Conservation (phyloP, 2,329 filamentous ascomycete genomes). For the Macroventuria anomochaeta region DNA sequence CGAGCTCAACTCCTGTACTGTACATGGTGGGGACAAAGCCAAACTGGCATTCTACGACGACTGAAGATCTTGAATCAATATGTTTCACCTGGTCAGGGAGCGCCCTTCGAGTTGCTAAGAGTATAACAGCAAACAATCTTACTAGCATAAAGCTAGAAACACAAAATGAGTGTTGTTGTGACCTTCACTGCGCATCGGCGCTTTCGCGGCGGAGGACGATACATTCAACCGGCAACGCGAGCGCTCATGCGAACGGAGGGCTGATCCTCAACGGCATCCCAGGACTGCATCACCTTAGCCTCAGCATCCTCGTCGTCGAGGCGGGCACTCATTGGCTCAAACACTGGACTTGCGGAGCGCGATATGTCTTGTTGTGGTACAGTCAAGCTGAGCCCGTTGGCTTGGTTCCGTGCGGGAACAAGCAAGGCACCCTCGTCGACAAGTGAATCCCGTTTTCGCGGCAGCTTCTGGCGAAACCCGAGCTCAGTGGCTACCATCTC, state of each 20-base stretch:
- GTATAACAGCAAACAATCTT: background rate
- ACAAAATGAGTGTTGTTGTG: slow-evolving; percentile 5
- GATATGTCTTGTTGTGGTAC: slow-evolving; percentile 42
- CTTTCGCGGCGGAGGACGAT: background rate
- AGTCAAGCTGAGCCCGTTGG: slow-evolving; percentile 33
- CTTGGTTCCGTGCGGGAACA: slow-evolving; percentile 25
- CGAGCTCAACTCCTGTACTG: background rate
- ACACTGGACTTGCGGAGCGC: slow-evolving; percentile 41
- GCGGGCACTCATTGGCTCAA: slow-evolving; percentile 46
- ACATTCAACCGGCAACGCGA: slow-evolving; percentile 31
- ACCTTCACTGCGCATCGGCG: background rate
- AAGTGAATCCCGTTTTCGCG: slow-evolving; percentile 46
- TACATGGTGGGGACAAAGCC: background rate
- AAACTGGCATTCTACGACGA: background rate
- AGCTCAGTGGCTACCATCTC: slow-evolving; percentile 55
- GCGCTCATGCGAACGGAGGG: slow-evolving; percentile 43
- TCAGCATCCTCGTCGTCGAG: slow-evolving; percentile 35
- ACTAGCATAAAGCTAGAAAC: background rate
- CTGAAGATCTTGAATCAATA: background rate
- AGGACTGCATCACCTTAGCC: slow-evolving; percentile 22
- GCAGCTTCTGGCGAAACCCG: slow-evolving; percentile 55
- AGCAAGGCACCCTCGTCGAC: slow-evolving; percentile 35
- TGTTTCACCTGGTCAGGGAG: background rate
- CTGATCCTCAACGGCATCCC: slow-evolving; percentile 39
- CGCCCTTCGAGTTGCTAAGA: background rate